Evolutionary conservation across 2,329 filamentous ascomycete genomes (phyloP), one percentile per base, ranked within the genome.

Genomic region (Corinectria fuckeliana): DNA sequence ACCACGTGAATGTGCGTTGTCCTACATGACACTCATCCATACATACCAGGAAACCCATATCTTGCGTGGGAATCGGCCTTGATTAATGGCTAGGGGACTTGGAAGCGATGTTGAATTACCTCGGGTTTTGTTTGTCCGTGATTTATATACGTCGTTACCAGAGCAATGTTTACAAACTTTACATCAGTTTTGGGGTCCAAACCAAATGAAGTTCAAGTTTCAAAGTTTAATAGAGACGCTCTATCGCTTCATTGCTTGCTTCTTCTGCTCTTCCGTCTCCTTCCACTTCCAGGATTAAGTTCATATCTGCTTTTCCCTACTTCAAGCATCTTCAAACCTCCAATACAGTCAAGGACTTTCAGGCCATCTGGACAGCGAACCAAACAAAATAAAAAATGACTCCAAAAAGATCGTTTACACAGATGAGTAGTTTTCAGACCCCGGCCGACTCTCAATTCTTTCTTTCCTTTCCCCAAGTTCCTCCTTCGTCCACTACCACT

Each of bases 401-500:
- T 16, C 34, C 34, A 36, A 42, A 56, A 34, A 11, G 38, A n/a
- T 41, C 42, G n/a, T 23, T 11, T 20, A 45, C 25, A 21, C n/a
- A 23, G 21, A 41, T 28, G 11, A 51, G 16, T 34, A 44, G 21
- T 6, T 14, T 4, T 10, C 28, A 34, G 23, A 9, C 13, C 30
- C 6, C n/a, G 14, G 28, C 16, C 18, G 16, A 13, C 28, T 11
- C 16, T 14, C 16, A n/a, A 16, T 16, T 21, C 45, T 28, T 20
- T 9, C 38, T 6, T 30, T 16, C 20, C 38, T 30, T 16, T n/a
- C 38, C 16, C 20, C 8, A 13, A 11, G 7, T 20, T 39, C 8
- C 30, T 49, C 14, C 30, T n/a, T 21, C n/a, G n/a, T 70, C 30
- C 16, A 50, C 36, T n/a, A n/a, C 14, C 25, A n/a, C 32, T n/a